phyloP scores from a whole-genome alignment of 2,329 filamentous ascomycete genomes.

The Cladosporium sp. region DNA sequence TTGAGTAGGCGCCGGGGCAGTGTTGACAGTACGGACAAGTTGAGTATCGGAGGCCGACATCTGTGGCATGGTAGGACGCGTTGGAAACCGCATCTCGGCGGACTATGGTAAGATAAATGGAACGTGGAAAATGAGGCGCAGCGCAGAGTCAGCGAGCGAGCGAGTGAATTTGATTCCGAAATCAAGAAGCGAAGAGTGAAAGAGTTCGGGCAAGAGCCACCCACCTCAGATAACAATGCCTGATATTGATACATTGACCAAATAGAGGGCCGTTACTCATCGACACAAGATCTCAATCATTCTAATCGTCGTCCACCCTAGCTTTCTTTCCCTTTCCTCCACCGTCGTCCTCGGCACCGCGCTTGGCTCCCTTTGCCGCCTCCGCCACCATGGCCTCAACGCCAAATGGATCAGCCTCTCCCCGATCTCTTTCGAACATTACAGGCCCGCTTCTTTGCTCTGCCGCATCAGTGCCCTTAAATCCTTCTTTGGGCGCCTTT shows the following conservation, averaged over 20 bases:
- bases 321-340: slow-evolving; percentile 62
- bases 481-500: slow-evolving; percentile 69
- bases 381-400: slow-evolving; percentile 92
- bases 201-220: not conserved
- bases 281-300: not conserved
- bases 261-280: not conserved
- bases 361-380: slow-evolving; percentile 61
- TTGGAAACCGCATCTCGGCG: no score
- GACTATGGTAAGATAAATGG: no score
- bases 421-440: slow-evolving; percentile 85
- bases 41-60: no score
- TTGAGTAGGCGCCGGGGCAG: no score
- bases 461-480: slow-evolving; percentile 78
- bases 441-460: slow-evolving; percentile 88
- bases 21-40: no score
- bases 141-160: no score
- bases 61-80: no score
- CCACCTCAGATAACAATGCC: not conserved
- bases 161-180: not conserved
- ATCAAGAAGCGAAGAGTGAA: not conserved
- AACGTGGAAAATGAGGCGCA: no score
- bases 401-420: slow-evolving; percentile 74
- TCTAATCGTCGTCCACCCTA: slow-evolving; percentile 66
- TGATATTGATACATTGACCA: not conserved
- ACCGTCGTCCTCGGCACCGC: slow-evolving; percentile 68